A percentile compares a stretch with the other conserved stretches of the same genome.
These are phyloP conservation scores for Thoreauomyces humboldtii DNA, from an alignment of 192 early-diverging fungal species.

Conservation along the genomic window DNA sequence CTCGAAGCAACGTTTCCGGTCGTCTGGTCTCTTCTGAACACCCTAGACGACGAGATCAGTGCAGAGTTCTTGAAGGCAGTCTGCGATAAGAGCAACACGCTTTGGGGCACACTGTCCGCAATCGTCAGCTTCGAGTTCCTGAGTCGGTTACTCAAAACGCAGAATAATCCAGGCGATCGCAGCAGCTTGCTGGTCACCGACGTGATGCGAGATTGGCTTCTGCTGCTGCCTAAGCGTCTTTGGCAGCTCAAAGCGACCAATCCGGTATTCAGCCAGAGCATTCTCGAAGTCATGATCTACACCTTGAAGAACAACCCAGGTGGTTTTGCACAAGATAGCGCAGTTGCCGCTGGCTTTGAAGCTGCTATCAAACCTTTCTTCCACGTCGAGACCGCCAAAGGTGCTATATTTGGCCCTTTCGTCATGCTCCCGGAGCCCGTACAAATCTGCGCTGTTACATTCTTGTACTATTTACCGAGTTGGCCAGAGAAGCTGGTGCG, in stretches of 20 bases:
- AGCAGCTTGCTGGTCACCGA: too few species aligned
- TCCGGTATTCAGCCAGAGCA: slow-evolving; percentile 22
- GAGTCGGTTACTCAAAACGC: background rate
- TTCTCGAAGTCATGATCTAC: slow-evolving; percentile 13
- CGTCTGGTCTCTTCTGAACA: slow-evolving; percentile 26
- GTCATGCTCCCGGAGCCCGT: slow-evolving; percentile 1
- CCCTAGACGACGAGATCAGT: background rate
- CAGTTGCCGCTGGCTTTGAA: background rate
- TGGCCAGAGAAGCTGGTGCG: slow-evolving; percentile 25
- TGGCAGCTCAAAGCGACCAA: slow-evolving; percentile 24
- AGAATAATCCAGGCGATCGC: too few species aligned
- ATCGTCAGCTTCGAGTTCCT: background rate
- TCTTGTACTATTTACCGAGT: slow-evolving; percentile 14
- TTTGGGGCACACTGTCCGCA: slow-evolving; percentile 8
- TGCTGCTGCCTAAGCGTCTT: slow-evolving; percentile 16
- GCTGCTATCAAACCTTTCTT: slow-evolving; percentile 14
- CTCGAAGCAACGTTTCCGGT: slow-evolving; percentile 29
- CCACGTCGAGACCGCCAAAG: slow-evolving; percentile 19
- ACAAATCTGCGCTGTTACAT: slow-evolving; percentile 1
- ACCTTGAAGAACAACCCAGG: slow-evolving; percentile 1
- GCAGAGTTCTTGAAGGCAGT: slow-evolving; percentile 4
- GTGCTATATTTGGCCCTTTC: slow-evolving; percentile 26
- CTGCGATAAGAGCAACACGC: background rate
- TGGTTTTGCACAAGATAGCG: background rate
- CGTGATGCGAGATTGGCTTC: slow-evolving; percentile 7